phyloP scores from a whole-genome alignment of 345 rosid genomes.

The Hirschfeldia incana region DNA sequence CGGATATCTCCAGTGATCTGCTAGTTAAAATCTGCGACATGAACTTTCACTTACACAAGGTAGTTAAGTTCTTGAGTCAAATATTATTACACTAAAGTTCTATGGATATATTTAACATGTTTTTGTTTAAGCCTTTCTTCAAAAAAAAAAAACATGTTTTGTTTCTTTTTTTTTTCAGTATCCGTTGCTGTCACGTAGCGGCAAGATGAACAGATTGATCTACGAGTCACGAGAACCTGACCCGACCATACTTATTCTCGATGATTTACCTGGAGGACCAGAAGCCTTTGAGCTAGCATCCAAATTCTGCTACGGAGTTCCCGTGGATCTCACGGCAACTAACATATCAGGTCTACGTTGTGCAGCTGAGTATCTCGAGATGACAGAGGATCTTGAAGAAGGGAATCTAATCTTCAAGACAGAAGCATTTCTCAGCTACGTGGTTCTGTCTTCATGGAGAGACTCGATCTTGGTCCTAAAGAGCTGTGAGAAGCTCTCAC shows the following conservation, averaged over 20 bases:
- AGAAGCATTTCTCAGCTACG: not conserved
- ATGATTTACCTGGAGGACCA: not conserved
- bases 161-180: not conserved
- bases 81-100: not conserved
- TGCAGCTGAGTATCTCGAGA: not conserved
- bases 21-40: not conserved
- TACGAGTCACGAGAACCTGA: not conserved
- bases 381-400: not conserved
- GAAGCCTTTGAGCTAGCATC: not conserved
- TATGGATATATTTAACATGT: not conserved
- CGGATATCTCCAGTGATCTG: not conserved
- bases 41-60: not conserved
- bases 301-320: not conserved
- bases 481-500: not conserved
- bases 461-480: not conserved
- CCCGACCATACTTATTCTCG: not conserved
- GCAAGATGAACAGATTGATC: not conserved
- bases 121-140: not conserved
- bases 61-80: not conserved
- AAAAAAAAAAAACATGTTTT: not conserved
- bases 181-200: not conserved
- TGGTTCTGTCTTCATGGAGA: not conserved
- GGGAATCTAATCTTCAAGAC: not conserved
- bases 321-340: constrained; percentile 3
- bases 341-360: not conserved